Evolutionary conservation across 805 yeast species (phyloP).

Genomic region (Zygosaccharomyces bisporus): DNA sequence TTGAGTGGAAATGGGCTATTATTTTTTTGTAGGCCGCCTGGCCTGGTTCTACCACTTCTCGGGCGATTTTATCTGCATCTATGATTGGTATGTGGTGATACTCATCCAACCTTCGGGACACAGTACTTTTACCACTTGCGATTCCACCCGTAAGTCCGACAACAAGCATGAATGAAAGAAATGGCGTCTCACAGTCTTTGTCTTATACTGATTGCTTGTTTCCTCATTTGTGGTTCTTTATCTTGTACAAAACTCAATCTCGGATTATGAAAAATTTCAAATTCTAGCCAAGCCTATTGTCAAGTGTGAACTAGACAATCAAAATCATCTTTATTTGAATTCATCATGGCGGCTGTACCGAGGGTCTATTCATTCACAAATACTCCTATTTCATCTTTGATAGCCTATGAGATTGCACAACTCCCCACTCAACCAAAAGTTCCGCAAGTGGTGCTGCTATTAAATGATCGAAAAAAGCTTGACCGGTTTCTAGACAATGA

Average conservation of each 20-base stretch:
- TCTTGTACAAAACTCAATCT: not conserved
- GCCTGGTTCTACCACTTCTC: conserved; percentile 81
- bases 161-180: conserved; percentile 58
- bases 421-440: conserved; percentile 38
- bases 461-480: conserved; percentile 42
- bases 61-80: conserved; percentile 90
- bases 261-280: conserved; percentile 1
- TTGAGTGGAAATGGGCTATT: conserved; percentile 52
- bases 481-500: conserved; percentile 41
- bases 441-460: conserved; percentile 42
- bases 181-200: not conserved
- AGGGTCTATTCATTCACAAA: conserved; percentile 45
- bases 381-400: conserved; percentile 35
- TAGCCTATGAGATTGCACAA: conserved; percentile 47
- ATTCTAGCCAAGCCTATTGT: not conserved
- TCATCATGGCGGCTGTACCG: conserved; percentile 27
- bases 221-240: not conserved
- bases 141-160: conserved; percentile 98
- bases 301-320: no score
- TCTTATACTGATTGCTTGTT: not conserved
- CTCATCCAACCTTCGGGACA: conserved; percentile 54
- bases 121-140: conserved; percentile 95
- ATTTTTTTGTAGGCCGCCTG: conserved; percentile 64
- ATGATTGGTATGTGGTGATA: conserved; percentile 56
- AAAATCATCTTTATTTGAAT: no score